Evolutionary conservation across 495 filamentous ascomycete species (phyloP).

Genomic region (Cercophora samala): DNA sequence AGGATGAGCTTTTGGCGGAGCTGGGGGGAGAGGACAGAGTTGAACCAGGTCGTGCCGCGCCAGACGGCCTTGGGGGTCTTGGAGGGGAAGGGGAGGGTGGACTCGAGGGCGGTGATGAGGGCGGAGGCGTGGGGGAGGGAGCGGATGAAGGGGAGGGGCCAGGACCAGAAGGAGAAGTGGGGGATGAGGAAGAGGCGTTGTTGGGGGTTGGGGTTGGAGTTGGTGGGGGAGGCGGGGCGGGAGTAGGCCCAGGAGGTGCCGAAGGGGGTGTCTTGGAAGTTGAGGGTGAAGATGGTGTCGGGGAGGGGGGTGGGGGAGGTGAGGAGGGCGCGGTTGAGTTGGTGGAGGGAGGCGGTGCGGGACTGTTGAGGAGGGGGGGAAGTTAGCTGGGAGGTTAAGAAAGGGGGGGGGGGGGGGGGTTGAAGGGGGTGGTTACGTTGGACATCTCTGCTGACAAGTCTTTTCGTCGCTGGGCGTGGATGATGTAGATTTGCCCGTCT

Average conservation of each 20-base stretch:
- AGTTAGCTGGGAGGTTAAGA: not conserved
- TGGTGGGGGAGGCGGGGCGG: slow-evolving; percentile 40
- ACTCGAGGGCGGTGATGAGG: slow-evolving; percentile 46
- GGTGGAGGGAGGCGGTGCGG: slow-evolving; percentile 41
- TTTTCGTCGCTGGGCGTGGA: slow-evolving; percentile 39
- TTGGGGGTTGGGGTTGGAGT: slow-evolving; percentile 34
- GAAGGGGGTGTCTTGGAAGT: slow-evolving; percentile 44
- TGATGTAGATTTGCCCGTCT: slow-evolving; percentile 43
- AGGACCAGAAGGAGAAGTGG: slow-evolving; percentile 76
- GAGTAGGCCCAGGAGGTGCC: slow-evolving; percentile 38
- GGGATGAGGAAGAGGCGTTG: slow-evolving; percentile 65
- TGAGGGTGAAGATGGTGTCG: slow-evolving; percentile 60
- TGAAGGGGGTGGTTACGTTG: slow-evolving; percentile 26
- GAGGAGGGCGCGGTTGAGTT: slow-evolving; percentile 50
- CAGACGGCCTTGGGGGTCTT: slow-evolving; percentile 68
- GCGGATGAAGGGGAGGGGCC: slow-evolving; percentile 60
- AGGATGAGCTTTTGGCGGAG: slow-evolving; percentile 46
- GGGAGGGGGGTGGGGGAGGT: slow-evolving; percentile 50
- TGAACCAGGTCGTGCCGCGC: slow-evolving; percentile 60
- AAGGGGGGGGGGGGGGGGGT: not conserved
- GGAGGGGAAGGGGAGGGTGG: slow-evolving; percentile 31
- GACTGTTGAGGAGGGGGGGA: slow-evolving; percentile 25
- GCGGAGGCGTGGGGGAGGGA: slow-evolving; percentile 51
- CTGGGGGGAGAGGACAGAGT: slow-evolving; percentile 40
- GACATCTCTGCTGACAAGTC: slow-evolving; percentile 43